A percentile compares a stretch with the other conserved stretches of the same genome.
Conservation (phyloP, 2,329 filamentous ascomycete species). For the Passalora sequoiae region DNA sequence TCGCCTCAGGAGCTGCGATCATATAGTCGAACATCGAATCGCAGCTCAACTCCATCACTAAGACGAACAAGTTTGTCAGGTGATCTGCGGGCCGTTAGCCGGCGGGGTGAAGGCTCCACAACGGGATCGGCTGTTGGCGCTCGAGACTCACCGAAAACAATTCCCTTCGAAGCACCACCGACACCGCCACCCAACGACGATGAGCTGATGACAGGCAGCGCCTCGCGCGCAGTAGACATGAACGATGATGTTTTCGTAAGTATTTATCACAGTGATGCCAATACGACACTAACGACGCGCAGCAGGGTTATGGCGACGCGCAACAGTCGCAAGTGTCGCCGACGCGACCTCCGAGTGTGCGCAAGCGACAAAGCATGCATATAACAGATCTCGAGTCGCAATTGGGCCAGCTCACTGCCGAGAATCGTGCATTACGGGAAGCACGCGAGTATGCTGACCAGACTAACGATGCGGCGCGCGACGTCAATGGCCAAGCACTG, state of each 20-base stretch:
- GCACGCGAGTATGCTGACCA: slow-evolving; percentile 38
- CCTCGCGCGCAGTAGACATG: slow-evolving; percentile 71
- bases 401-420: slow-evolving; percentile 76
- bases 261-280: too few relatives aligned
- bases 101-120: slow-evolving; percentile 44
- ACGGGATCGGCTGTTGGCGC: slow-evolving; percentile 37
- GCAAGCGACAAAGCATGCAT: slow-evolving; percentile 96
- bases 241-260: slow-evolving; percentile 91
- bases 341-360: slow-evolving; percentile 89
- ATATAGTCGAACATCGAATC: slow-evolving; percentile 56
- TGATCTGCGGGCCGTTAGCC: slow-evolving; percentile 65
- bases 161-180: slow-evolving; percentile 40
- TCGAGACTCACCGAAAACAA: slow-evolving; percentile 34
- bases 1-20: slow-evolving; percentile 51
- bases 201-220: slow-evolving; percentile 81
- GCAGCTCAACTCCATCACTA: slow-evolving; percentile 62
- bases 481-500: slow-evolving; percentile 48
- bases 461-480: slow-evolving; percentile 31
- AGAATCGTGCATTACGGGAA: slow-evolving; percentile 75
- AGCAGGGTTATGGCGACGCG: slow-evolving; percentile 94
- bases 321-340: slow-evolving; percentile 84
- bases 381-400: slow-evolving; percentile 79
- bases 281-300: slow-evolving; percentile 25
- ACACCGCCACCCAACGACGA: slow-evolving; percentile 57
- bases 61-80: slow-evolving; percentile 67